Conservation (phyloP, 257 asterid species). For the Oldenlandia corymbosa region DNA sequence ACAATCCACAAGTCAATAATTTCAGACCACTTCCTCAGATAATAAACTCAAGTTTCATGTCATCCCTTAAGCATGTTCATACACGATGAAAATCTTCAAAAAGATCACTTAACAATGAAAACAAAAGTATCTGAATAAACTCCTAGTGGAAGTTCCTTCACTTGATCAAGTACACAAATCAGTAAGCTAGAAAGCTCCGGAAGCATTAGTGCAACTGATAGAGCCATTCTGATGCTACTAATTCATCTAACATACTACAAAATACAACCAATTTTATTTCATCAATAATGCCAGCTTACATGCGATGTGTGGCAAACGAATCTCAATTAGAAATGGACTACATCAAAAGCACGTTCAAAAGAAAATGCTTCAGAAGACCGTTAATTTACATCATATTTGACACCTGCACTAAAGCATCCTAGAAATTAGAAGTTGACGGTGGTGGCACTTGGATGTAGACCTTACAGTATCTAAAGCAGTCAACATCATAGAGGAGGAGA, state of each 20-base stretch:
- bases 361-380: constrained; percentile 10
- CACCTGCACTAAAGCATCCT: constrained; percentile 11
- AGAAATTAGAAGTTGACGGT: constrained; percentile 9
- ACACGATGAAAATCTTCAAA: neutral
- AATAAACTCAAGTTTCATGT: neutral
- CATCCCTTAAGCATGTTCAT: neutral
- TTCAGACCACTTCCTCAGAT: no score
- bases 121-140: neutral
- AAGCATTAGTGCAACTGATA: neutral
- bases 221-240: neutral
- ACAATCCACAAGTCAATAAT: no score
- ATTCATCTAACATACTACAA: no score
- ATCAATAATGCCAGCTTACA: constrained; percentile 3
- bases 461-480: constrained; percentile 25
- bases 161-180: neutral
- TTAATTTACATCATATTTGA: constrained; percentile 13
- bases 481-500: constrained; percentile 26
- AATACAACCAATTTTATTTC: constrained; percentile 18
- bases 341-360: constrained; percentile 4
- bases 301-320: constrained; percentile 7
- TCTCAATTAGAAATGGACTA: constrained; percentile 11
- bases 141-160: neutral
- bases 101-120: neutral
- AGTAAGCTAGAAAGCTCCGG: neutral
- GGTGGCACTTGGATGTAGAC: constrained; percentile 17